These are phyloP conservation scores for Diaporthe destruens DNA, from an alignment of 2,329 filamentous ascomycete species.

Conservation along the genomic window DNA sequence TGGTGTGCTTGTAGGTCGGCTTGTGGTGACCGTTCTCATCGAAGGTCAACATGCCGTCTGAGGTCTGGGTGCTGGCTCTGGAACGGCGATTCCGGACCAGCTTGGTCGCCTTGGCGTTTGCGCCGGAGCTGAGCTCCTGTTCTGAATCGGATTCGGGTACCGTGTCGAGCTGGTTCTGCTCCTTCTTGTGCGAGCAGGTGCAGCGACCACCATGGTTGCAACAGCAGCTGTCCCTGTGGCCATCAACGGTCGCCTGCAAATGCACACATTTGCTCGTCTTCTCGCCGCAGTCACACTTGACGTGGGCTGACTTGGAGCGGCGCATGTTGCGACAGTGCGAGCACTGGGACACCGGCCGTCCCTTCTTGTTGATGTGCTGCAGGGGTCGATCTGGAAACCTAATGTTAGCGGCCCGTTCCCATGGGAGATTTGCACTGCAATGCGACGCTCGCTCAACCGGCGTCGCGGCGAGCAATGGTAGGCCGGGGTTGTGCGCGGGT, in stretches of 20 bases:
- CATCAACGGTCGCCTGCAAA: slow-evolving; percentile 67
- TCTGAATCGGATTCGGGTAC: slow-evolving; percentile 75
- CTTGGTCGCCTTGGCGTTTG: slow-evolving; percentile 56
- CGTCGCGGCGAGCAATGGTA: slow-evolving; percentile 17
- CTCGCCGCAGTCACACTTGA: slow-evolving; percentile 97
- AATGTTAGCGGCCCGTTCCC: slow-evolving; percentile 29
- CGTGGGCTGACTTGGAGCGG: slow-evolving; percentile 93
- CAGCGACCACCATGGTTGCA: slow-evolving; percentile 78
- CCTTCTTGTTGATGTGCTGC: slow-evolving; percentile 97
- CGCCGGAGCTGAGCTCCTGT: slow-evolving; percentile 46
- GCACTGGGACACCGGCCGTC: slow-evolving; percentile 97
- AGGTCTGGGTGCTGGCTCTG: slow-evolving; percentile 72
- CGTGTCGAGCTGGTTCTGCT: slow-evolving; percentile 67
- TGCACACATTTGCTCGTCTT: slow-evolving; percentile 82
- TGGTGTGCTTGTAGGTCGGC: slow-evolving; percentile 70
- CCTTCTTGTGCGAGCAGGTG: slow-evolving; percentile 74
- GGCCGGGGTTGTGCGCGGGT: slow-evolving; percentile 40
- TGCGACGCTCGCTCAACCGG: slow-evolving; percentile 27
- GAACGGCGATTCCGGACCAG: slow-evolving; percentile 59
- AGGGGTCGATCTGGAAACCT: slow-evolving; percentile 82
- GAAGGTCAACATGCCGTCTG: slow-evolving; percentile 69
- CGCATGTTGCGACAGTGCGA: slow-evolving; percentile 95
- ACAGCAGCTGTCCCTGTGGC: slow-evolving; percentile 75
- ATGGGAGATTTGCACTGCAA: slow-evolving; percentile 27
- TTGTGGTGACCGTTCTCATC: slow-evolving; percentile 76